Evolutionary conservation across 164 flowering plant species (phyloP), one percentile per base, ranked within the genome.

Genomic region (Santalum album): DNA sequence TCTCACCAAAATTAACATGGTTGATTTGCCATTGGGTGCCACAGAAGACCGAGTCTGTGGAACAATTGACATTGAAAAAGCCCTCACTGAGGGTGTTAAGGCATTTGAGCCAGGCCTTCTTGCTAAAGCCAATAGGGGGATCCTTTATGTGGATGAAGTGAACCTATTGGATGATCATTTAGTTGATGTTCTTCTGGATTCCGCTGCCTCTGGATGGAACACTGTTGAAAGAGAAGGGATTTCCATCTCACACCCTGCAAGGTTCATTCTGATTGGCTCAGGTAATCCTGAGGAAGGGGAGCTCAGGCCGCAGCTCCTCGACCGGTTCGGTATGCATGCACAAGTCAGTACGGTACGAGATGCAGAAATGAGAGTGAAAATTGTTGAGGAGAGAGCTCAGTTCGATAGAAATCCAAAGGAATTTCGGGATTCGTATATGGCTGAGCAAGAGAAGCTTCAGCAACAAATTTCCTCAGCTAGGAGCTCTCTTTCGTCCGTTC

Each of bases 231-330:
- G 96, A 69, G 96, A 92, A 54, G 98, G 96, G 25, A 92, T 92
- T 49, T 92, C 98, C 32, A 92, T 92, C 52, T 86, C 96, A n/a
- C 98, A 92, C 67, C 98, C 98, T 49, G 96, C 98, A 29, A 73
- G 96, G 25, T 92, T 92, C 57, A 88, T 92, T 55, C 75, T 88
- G 35, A 92, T 92, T 55, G 96, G 96, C 34, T 92, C 98, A 0
- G 95, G 96, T 39, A 91, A 91, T 62, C 98, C 98, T 0, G 98
- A 91, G 69, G 98, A 91, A 73, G 98, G 98, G 7, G 98, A 91
- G 72, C 81, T 91, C 18, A 81, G 98, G 74, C 98, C 98, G 18
- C 98, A 91, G 59, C 83, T 91, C 25, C 96, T 91, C 38, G 98
- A 88, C 58, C 75, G 98, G 19, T 92, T 92, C 67, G 98, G 98